A percentile compares a stretch with the other conserved stretches of the same genome.
Evolutionary conservation across 208 protist genomes (phyloP).

Genomic region (Vickermania spadyakhi): DNA sequence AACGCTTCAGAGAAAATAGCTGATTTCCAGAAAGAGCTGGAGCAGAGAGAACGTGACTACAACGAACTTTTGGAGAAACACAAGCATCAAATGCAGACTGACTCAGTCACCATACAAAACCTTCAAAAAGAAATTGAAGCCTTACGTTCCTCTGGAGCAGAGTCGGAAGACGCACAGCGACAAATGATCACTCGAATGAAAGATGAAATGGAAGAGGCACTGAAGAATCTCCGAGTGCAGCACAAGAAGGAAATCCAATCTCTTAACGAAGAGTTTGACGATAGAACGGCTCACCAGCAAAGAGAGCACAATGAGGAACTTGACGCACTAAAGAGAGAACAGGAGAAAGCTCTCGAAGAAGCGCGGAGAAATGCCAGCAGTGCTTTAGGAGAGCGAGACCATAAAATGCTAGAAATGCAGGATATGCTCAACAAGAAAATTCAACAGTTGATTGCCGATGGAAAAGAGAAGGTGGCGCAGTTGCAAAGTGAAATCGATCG

Average conservation of each 20-base stretch:
- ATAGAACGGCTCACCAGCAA: constrained; percentile 2
- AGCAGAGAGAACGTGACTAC: not conserved
- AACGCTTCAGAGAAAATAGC: not conserved
- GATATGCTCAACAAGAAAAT: not conserved
- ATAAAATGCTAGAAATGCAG: not conserved
- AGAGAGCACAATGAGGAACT: constrained; percentile 14
- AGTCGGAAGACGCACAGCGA: constrained; percentile 1
- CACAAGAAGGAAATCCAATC: constrained; percentile 16
- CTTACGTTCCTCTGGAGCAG: not conserved
- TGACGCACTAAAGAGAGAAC: not conserved
- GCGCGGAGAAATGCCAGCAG: not conserved
- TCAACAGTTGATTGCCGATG: not conserved
- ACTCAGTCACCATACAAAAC: not conserved
- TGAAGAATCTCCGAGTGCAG: constrained; percentile 12
- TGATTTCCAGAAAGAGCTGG: not conserved
- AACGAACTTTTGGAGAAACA: not conserved
- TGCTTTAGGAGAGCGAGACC: not conserved
- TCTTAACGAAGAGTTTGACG: constrained; percentile 4
- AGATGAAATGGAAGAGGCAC: constrained; percentile 16
- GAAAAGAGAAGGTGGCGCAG: constrained; percentile 6
- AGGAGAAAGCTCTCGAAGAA: not conserved
- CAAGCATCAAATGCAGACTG: not conserved
- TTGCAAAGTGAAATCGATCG: constrained; percentile 3
- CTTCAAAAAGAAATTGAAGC: constrained; percentile 1
- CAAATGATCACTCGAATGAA: constrained; percentile 3